A percentile compares a stretch with the other conserved stretches of the same genome.
phyloP scores from a whole-genome alignment of 1,139 yeast species.

The Yamadazyma trypodendri region DNA sequence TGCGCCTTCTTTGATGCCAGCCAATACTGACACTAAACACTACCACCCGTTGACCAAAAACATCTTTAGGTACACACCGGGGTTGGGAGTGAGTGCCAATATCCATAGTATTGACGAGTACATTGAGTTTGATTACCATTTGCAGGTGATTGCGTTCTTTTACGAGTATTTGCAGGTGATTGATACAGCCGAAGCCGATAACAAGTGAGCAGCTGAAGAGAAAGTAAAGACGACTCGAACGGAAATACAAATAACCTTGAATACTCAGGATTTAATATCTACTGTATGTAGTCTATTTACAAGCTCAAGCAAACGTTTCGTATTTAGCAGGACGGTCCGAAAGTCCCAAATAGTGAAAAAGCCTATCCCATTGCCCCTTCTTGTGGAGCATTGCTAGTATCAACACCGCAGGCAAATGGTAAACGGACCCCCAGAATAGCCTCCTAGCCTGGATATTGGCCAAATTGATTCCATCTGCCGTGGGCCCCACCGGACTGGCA shows the following conservation, averaged over 20 bases:
- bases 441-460: slow-evolving; percentile 75
- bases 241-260: too few relatives aligned
- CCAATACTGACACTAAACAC: slow-evolving; percentile 80
- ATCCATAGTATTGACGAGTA: slow-evolving; percentile 45
- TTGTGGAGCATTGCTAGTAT: slow-evolving; percentile 93
- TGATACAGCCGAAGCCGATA: slow-evolving; percentile 16
- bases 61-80: slow-evolving; percentile 66
- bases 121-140: slow-evolving; percentile 35
- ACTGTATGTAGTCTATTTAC: too few relatives aligned
- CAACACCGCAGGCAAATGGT: slow-evolving; percentile 89
- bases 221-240: too few relatives aligned
- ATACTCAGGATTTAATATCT: too few relatives aligned
- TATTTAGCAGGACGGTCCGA: too few relatives aligned
- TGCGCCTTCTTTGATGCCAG: slow-evolving; percentile 70
- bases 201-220: too few relatives aligned
- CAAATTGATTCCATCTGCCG: slow-evolving; percentile 52
- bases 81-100: slow-evolving; percentile 17
- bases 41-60: slow-evolving; percentile 75
- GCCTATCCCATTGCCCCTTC: slow-evolving; percentile 91
- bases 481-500: slow-evolving; percentile 34
- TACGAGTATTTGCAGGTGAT: slow-evolving; percentile 30
- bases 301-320: too few relatives aligned
- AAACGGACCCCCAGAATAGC: slow-evolving; percentile 91
- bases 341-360: slow-evolving; percentile 33
- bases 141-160: slow-evolving; percentile 43